These are phyloP conservation scores for Asterophora lycoperdoides DNA, from an alignment of 768 basidiomycete species.

Conservation along the genomic window DNA sequence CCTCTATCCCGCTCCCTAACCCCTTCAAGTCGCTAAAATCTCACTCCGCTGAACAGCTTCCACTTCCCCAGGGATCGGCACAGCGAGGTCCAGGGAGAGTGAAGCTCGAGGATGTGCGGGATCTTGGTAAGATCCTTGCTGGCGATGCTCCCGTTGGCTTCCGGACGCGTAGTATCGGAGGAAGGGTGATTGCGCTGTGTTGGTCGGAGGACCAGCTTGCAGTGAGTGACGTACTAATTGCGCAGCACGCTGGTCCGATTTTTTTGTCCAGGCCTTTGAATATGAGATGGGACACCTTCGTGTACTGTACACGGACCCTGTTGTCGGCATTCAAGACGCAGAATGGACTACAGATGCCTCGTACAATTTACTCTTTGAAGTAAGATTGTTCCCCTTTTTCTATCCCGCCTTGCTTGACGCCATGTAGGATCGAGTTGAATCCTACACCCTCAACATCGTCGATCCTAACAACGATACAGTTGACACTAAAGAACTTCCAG, in stretches of 20 bases:
- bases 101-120: conserved; percentile 27
- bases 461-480: conserved; percentile 33
- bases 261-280: conserved; percentile 33
- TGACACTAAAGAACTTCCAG: neutral
- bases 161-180: conserved; percentile 22
- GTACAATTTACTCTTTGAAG: conserved; percentile 39
- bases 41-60: conserved; percentile 45
- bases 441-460: conserved; percentile 30
- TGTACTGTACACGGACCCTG: conserved; percentile 24
- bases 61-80: conserved; percentile 16
- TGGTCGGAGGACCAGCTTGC: conserved; percentile 45
- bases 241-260: neutral
- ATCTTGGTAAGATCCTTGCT: conserved; percentile 30
- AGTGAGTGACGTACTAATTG: conserved; percentile 25
- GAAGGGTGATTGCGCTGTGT: conserved; percentile 34
- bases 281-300: conserved; percentile 27
- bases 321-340: conserved; percentile 26
- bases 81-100: conserved; percentile 24
- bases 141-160: conserved; percentile 24
- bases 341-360: conserved; percentile 36
- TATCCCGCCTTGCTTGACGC: neutral
- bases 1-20: conserved; percentile 50
- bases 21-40: conserved; percentile 56
- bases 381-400: conserved; percentile 15
- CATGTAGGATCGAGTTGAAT: conserved; percentile 36